These are phyloP conservation scores for Symbiodinium pilosum DNA, from an alignment of 73 alveolate genomes.

Conservation along the genomic window DNA sequence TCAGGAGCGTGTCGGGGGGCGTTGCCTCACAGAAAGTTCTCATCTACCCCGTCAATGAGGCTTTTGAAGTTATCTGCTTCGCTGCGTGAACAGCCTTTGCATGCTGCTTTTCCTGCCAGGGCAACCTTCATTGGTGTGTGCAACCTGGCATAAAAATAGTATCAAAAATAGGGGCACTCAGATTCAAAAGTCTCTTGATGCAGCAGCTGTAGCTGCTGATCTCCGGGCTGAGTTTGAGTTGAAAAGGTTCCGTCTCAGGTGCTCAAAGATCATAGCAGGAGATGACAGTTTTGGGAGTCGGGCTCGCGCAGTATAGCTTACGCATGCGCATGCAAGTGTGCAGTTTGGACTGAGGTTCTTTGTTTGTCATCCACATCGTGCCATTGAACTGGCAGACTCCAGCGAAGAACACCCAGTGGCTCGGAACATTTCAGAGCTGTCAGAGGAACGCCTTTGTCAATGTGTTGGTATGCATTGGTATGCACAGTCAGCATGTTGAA, in stretches of 20 bases:
- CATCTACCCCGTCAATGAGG: slow-evolving; percentile 73
- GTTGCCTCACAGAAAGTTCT: slow-evolving; percentile 50
- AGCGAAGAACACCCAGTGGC: slow-evolving; percentile 8
- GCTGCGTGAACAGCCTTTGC: too few species aligned
- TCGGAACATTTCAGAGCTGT: neutral
- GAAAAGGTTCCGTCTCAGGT: too few species aligned
- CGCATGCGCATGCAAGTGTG: too few species aligned
- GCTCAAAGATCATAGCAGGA: too few species aligned
- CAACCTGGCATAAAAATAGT: neutral
- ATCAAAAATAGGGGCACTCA: neutral
- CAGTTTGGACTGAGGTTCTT: slow-evolving; percentile 22
- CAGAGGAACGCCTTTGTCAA: too few species aligned
- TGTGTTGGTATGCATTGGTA: too few species aligned
- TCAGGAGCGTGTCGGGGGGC: slow-evolving; percentile 80
- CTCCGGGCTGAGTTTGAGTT: too few species aligned
- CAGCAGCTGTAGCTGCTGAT: too few species aligned
- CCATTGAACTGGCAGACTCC: slow-evolving; percentile 24
- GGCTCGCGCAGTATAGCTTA: too few species aligned
- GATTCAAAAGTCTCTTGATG: neutral
- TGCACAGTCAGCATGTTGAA: too few species aligned
- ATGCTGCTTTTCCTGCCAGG: neutral
- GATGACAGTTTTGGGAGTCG: too few species aligned
- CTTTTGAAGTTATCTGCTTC: neutral
- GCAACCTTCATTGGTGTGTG: slow-evolving; percentile 70
- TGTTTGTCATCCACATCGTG: slow-evolving; percentile 70